phyloP scores from a whole-genome alignment of 2,329 filamentous ascomycete species.

The Trichophyton mentagrophytes region DNA sequence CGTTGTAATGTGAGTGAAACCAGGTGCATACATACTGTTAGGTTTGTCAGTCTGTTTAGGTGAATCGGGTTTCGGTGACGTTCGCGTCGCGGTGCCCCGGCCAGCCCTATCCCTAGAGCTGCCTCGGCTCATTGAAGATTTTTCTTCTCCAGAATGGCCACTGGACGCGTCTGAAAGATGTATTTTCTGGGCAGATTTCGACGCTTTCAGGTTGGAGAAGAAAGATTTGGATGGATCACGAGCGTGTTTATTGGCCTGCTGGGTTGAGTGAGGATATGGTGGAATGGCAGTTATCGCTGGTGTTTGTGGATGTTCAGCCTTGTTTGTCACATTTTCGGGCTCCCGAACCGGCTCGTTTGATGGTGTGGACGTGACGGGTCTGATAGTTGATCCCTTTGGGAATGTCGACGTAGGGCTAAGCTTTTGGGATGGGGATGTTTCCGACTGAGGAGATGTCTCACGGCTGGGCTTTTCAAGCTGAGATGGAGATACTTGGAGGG shows the following conservation, averaged over 20 bases:
- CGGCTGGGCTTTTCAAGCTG: slow-evolving; percentile 12
- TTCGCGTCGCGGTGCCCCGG: slow-evolving; percentile 16
- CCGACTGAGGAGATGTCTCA: slow-evolving; percentile 4
- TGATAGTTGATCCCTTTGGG: slow-evolving; percentile 23
- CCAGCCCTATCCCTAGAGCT: slow-evolving; percentile 33
- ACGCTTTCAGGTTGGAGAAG: slow-evolving; percentile 36
- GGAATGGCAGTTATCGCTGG: slow-evolving; percentile 36
- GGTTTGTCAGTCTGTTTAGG: not conserved
- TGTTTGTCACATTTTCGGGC: slow-evolving; percentile 12
- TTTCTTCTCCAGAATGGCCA: slow-evolving; percentile 25
- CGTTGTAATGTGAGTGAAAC: not conserved
- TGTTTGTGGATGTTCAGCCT: slow-evolving; percentile 20
- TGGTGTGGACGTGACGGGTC: slow-evolving; percentile 23
- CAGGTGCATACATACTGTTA: not conserved
- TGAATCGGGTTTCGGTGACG: not conserved
- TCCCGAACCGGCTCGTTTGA: slow-evolving; percentile 7
- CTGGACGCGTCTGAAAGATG: slow-evolving; percentile 30
- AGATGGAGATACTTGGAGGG: slow-evolving; percentile 9
- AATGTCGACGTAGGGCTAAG: slow-evolving; percentile 11
- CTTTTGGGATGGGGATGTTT: slow-evolving; percentile 5
- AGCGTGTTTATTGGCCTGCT: slow-evolving; percentile 25
- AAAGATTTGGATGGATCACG: slow-evolving; percentile 36
- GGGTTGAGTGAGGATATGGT: slow-evolving; percentile 33
- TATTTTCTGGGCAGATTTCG: slow-evolving; percentile 32
- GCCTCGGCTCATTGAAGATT: slow-evolving; percentile 28